These are phyloP conservation scores for Dendrocalamus sinicus DNA, from an alignment of 176 grass and related monocot species.

Conservation along the genomic window DNA sequence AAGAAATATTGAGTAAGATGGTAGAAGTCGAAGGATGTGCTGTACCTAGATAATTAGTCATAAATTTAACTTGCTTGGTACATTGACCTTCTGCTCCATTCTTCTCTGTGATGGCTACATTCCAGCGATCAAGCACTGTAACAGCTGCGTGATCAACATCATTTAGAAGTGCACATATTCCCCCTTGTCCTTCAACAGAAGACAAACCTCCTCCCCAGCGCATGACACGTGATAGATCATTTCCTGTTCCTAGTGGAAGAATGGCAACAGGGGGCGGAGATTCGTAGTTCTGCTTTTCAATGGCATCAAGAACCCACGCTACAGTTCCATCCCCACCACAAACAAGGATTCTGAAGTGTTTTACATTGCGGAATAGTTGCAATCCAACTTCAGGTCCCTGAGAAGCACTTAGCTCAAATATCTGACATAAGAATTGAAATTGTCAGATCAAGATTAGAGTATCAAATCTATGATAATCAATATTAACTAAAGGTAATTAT, in stretches of 20 bases:
- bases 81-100: conserved; percentile 48
- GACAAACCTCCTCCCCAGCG: conserved; percentile 89
- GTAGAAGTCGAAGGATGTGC: conserved; percentile 16
- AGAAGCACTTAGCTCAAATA: conserved; percentile 82
- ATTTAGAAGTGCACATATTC: conserved; percentile 70
- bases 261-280: conserved; percentile 94
- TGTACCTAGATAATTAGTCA: conserved; percentile 94
- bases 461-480: conserved; percentile 19
- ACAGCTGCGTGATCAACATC: conserved; percentile 77
- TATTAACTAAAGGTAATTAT: not conserved
- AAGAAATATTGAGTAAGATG: conserved; percentile 12
- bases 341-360: conserved; percentile 91
- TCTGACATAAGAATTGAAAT: conserved; percentile 56
- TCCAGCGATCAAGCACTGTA: conserved; percentile 89
- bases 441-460: conserved; percentile 28
- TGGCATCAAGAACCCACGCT: conserved; percentile 88
- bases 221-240: conserved; percentile 79
- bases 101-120: conserved; percentile 72
- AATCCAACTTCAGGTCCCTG: conserved; percentile 85
- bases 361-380: conserved; percentile 65
- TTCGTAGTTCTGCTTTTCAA: conserved; percentile 83
- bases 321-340: conserved; percentile 96
- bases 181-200: conserved; percentile 81
- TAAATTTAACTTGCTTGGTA: conserved; percentile 77
- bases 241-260: conserved; percentile 91